Base-by-base conservation (phyloP, 768 basidiomycete genomes). In the Suillus weaverae region DNA sequence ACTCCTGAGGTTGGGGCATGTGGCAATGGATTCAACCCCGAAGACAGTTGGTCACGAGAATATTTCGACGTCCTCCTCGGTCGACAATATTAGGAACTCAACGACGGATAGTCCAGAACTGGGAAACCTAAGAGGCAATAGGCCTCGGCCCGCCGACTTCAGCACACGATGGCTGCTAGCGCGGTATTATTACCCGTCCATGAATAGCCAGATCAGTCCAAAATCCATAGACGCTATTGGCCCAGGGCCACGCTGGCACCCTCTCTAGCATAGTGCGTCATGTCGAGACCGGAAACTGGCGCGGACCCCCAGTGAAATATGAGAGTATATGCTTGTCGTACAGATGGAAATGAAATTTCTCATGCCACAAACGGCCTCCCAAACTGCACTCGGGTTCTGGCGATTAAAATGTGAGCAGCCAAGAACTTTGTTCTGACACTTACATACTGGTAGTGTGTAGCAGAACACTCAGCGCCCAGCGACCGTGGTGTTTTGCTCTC, bases 21-120 rank as follows among this genome's bases (percentile, higher is more conserved):
- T 57, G 69, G 64, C 53, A 71, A 54, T 66, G 55, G 43, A 39
- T 54, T 51, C 54, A 41, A 30, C 30, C 60, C 59, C 57, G 60
- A 43, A 64, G 54, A 41, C 39, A 41, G 38, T 60, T 66, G 51
- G 63, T 62, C 67, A 64, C 67, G 68, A 63, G 68, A 68, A 59
- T 60, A 50, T 62, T 53, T 66, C 22, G 56, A 64, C 39, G 62
- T 66, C 64, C 63, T 64, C 57, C 66, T 71, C 67, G 67, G 69
- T 64, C 64, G 35, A 43, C 69, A 71, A 63, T 74, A 70, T 77
- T 68, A 68, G 68, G 55, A 62, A 66, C 56, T 44, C 63, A 63
- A 48, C 54, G 46, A 67, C 39, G 48, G 63, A 48, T 43, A 38
- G 65, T 72, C 72, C 56, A 64, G 71, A 67, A 68, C 66, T 62